Conservation (phyloP, 352 stramenopile species). For the Albugo candida region DNA sequence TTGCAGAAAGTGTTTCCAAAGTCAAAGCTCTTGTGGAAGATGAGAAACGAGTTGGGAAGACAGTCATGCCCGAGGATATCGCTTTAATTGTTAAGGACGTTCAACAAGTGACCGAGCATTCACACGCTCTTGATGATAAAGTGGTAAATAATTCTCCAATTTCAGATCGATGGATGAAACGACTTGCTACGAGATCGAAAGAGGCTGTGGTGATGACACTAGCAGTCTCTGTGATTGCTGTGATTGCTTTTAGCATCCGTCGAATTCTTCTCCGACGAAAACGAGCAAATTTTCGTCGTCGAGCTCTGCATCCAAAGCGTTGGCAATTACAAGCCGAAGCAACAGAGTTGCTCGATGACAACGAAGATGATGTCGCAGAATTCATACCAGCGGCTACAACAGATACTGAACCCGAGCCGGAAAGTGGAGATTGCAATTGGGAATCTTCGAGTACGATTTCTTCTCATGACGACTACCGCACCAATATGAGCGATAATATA, state of each 20-base stretch:
- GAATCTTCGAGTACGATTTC: neutral
- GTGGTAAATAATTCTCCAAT: constrained; percentile 13
- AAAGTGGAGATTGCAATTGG: no score
- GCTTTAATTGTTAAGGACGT: neutral
- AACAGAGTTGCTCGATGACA: no score
- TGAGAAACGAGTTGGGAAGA: neutral
- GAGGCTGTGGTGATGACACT: constrained; percentile 2
- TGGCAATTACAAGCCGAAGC: no score
- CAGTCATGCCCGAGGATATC: neutral
- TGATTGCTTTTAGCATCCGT: no score
- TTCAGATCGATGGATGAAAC: constrained; percentile 10
- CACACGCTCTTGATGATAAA: constrained; percentile 10
- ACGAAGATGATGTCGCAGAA: no score
- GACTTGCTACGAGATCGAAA: constrained; percentile 2
- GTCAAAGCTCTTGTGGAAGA: neutral
- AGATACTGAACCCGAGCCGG: no score
- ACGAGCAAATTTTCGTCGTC: no score
- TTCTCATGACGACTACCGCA: neutral
- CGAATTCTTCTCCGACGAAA: no score
- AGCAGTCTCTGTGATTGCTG: neutral
- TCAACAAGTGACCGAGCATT: constrained; percentile 8
- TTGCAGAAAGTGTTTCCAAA: constrained; percentile 1
- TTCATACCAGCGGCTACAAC: no score
- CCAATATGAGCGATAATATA: neutral
- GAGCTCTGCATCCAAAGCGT: no score